Evolutionary conservation across 495 filamentous ascomycete species (phyloP), one percentile per base, ranked within the genome.

Genomic region (Eremomyces bilateralis): DNA sequence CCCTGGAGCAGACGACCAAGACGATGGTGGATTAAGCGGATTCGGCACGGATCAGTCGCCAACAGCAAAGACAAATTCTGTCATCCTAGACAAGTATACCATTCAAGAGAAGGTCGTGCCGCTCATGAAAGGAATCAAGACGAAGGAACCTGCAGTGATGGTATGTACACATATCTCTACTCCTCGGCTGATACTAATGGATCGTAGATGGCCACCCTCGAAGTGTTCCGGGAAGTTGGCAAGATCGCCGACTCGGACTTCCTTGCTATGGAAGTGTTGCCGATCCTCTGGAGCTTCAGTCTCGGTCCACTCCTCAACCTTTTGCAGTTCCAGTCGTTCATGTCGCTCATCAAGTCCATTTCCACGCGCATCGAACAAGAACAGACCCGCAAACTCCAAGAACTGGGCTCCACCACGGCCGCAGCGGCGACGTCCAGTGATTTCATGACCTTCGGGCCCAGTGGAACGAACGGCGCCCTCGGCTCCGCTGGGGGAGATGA

Each of bases 21-120:
- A 54, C 1, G 59, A 54, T 6, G 80, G 90, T 53, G 81, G 78
- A 8, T 58, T 92, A 10, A 67, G 78, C 40, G 83, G 82, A 1
- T 40, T 65, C 13, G 34, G 34, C 15, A 20, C 33, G 4, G 29
- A 43, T 2, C 41, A 47, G 35, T n/a, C 35, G 48, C 71, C 24
- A 53, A 34, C 63, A 53, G 57, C 65, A 21, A 69, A 61, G 43
- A 57, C 67, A 31, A 56, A 58, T 19, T 69, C 67, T 2, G 78
- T 80, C 1, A 82, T 82, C 13, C 60, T 97, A 21, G 88, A 97
- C 54, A 95, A 95, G 50, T 93, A 82, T 44, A 94, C 88, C 1
- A 78, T 95, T 44, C 90, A 97, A 48, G 88, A 95, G 50, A 94
- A 91, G 54, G 73, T 97, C 12, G 67, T 95, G 3, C 88, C 88